Percentiles rank a stretch among this genome's conserved stretches.
Conservation (phyloP, 805 yeast species). For the Saccharomycopsis sp. region DNA sequence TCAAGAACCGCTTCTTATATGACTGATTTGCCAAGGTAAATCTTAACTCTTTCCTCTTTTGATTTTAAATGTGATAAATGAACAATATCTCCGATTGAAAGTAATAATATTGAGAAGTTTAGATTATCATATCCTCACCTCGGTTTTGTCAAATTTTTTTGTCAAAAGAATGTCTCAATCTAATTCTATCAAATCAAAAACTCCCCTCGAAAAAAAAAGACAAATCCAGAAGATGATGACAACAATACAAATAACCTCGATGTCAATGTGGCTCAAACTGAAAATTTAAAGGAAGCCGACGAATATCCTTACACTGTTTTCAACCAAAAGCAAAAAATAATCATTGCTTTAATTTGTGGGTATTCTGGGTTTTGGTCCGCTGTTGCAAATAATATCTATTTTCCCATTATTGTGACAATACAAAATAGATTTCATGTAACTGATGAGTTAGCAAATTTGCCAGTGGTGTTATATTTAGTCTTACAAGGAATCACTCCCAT, state of each 20-base stretch:
- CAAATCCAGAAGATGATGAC: not conserved
- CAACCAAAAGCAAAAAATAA: constrained; percentile 4
- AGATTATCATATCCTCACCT: too few relatives aligned
- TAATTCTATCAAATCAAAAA: too few relatives aligned
- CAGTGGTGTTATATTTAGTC: constrained; percentile 67
- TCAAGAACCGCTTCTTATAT: too few relatives aligned
- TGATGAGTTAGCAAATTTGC: constrained; percentile 50
- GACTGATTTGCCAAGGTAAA: too few relatives aligned
- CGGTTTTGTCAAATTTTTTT: too few relatives aligned
- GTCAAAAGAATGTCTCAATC: too few relatives aligned
- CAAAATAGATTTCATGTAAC: constrained; percentile 38
- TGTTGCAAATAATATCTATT: not conserved
- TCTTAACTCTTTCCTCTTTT: too few relatives aligned
- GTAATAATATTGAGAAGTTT: too few relatives aligned
- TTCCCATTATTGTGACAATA: not conserved
- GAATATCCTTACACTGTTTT: constrained; percentile 13
- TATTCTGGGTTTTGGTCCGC: constrained; percentile 25
- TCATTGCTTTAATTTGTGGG: constrained; percentile 14
- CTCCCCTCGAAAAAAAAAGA: too few relatives aligned
- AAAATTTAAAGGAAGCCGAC: not conserved
- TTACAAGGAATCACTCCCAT: constrained; percentile 69
- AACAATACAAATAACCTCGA: not conserved
- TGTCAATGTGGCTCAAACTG: not conserved
- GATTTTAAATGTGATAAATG: too few relatives aligned
- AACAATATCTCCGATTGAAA: too few relatives aligned